These are phyloP conservation scores for Zelopaecilomyces penicillatus DNA, from an alignment of 2,329 filamentous ascomycete genomes.

Conservation along the genomic window DNA sequence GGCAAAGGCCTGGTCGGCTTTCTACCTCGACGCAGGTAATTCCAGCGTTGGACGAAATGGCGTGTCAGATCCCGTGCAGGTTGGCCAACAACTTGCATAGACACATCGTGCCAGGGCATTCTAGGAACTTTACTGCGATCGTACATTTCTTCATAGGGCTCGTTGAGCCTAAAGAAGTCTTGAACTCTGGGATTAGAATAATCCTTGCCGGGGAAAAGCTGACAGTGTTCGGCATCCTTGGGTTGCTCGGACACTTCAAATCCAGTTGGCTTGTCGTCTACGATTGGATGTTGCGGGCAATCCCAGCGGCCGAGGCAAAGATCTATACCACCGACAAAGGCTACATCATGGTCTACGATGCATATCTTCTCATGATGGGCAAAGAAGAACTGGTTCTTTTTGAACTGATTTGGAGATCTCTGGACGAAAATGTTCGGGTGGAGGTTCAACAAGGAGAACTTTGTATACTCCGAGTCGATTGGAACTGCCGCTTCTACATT, in stretches of 20 bases:
- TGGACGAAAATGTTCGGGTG: slow-evolving; percentile 96
- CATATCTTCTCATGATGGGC: slow-evolving; percentile 98
- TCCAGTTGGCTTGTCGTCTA: slow-evolving; percentile 89
- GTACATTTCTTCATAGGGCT: slow-evolving; percentile 98
- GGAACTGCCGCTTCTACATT: slow-evolving; percentile 96
- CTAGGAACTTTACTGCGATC: slow-evolving; percentile 78
- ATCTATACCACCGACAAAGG: slow-evolving; percentile 92
- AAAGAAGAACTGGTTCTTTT: slow-evolving; percentile 99
- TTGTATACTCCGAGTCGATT: slow-evolving; percentile 97
- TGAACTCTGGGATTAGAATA: slow-evolving; percentile 95
- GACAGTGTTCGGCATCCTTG: slow-evolving; percentile 87
- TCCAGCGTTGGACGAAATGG: slow-evolving; percentile 97
- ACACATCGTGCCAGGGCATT: slow-evolving; percentile 98
- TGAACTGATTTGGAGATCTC: slow-evolving; percentile 91
- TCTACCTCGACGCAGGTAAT: slow-evolving; percentile 85
- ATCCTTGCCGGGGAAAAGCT: slow-evolving; percentile 95
- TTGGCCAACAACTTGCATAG: slow-evolving; percentile 96
- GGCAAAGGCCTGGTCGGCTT: slow-evolving; percentile 91
- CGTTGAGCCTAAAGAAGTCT: slow-evolving; percentile 87
- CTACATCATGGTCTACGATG: slow-evolving; percentile 90
- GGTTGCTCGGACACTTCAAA: slow-evolving; percentile 71
- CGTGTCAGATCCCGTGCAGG: slow-evolving; percentile 88
- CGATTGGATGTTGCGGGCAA: slow-evolving; percentile 81
- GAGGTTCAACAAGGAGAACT: slow-evolving; percentile 88
- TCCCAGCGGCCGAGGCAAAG: slow-evolving; percentile 97